Evolutionary conservation across 2,329 filamentous ascomycete species (phyloP), one percentile per base, ranked within the genome.

Genomic region (Fusarium marasasianum): DNA sequence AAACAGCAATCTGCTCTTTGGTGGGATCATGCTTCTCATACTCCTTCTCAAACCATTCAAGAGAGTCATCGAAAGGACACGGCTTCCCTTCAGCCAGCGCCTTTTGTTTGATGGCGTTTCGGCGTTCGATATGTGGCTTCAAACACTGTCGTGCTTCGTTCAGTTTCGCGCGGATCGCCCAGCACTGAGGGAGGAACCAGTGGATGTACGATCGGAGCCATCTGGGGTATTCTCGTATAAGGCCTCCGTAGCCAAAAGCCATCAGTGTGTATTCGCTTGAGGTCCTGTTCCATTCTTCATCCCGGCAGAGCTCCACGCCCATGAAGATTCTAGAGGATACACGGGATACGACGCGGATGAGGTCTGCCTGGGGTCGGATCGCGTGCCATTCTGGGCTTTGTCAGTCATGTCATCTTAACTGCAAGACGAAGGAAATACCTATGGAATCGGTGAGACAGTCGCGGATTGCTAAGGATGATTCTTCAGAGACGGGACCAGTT

Each of bases 31-130:
- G 66, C 9, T 69, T 63, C 12, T 87, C 50, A 2, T 87, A 48
- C 83, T 81, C 17, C 82, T 80, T 62, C 1, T 89, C 87, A 61
- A 85, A 82, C 89, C 88, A 91, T 12, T 85, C 88, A 45, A 90
- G 80, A 67, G 86, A 87, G 78, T 90, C 88, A 38, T 14, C 64
- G 71, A 45, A 48, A 13, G 41, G 29, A 15, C 26, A 26, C 1
- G 26, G 3, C 3, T 56, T 24, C 0, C 56, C 51, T 22, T 48
- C 29, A 3, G 26, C 59, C 1, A 35, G 10, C 0, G 61, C 53
- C 22, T 62, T 29, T 3, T 35, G 1, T 37, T 82, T 76, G 61
- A 90, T 84, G 17, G 86, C 50, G 0, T 66, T 24, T 4, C 58
- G 58, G 3, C 47, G 45, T 0, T 55, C 45, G 1, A 66, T 40